Conservation (phyloP, 805 yeast genomes). For the Candida nanaspora region DNA sequence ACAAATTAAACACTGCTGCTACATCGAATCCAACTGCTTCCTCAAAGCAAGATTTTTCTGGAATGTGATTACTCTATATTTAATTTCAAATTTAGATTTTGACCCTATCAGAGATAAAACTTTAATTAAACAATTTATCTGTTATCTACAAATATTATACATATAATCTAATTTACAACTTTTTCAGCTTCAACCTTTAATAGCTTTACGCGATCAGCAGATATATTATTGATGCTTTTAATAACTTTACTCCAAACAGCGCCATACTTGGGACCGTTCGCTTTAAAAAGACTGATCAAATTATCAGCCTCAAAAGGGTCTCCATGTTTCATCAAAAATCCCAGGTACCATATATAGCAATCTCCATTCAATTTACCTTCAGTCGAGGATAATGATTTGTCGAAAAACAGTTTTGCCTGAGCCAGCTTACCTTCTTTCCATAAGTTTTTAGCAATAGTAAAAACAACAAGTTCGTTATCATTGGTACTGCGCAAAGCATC, state of each 20-base stretch:
- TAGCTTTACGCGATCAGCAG: slow-evolving; percentile 12
- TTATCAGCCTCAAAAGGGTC: slow-evolving; percentile 30
- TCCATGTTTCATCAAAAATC: slow-evolving; percentile 34
- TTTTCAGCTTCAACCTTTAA: not conserved
- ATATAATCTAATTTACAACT: not conserved
- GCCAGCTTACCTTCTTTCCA: slow-evolving; percentile 56
- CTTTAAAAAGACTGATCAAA: slow-evolving; percentile 17
- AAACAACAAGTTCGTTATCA: slow-evolving; percentile 50
- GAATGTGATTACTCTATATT: too few species aligned
- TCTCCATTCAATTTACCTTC: slow-evolving; percentile 47
- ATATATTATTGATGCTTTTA: slow-evolving; percentile 36
- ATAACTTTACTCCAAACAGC: slow-evolving; percentile 45
- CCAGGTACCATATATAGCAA: slow-evolving; percentile 61
- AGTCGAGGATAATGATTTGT: slow-evolving; percentile 36
- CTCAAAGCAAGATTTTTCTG: too few species aligned
- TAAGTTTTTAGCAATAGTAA: slow-evolving; percentile 60
- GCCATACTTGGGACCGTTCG: slow-evolving; percentile 57
- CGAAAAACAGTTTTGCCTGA: slow-evolving; percentile 69
- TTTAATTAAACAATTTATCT: not conserved
- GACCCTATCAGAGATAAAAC: too few species aligned
- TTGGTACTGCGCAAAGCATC: slow-evolving; percentile 67
- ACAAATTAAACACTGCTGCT: too few species aligned
- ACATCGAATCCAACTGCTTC: too few species aligned
- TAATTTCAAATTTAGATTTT: too few species aligned
- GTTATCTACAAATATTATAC: not conserved